Base-by-base conservation (phyloP, 192 early-diverging fungal genomes). In the Chytriomyces hyalinus region DNA sequence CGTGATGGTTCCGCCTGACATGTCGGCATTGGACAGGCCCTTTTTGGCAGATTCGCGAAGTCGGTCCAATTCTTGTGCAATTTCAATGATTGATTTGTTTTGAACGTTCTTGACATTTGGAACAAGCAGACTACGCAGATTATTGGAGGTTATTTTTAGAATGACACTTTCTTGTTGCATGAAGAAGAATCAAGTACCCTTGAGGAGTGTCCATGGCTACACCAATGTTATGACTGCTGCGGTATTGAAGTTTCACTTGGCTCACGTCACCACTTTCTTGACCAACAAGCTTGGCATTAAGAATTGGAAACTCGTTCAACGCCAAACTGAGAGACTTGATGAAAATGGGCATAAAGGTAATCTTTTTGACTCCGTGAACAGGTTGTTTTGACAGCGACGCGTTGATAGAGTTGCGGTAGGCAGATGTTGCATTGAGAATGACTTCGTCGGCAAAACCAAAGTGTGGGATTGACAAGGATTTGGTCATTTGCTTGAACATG, bases 171-270 rank as follows among this genome's bases (percentile, higher is more conserved):
- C 24, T 26, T 26, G 24, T 26, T 26, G 24, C 24, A 28, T 65
- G 26, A 43, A 45, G 50, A 53, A 22, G 49, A 60, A 76, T 17
- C 53, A n/a, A 82, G 70, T 48, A 87, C 87, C 97, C 97, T 68
- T 92, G 85, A 6, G 96, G 94, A n/a, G 96, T 97, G 79, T 99
- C 97, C 96, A 99, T 96, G 17, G 97, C 97, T 47, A 99, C 83
- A 51, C 95, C 93, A 77, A 99, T 93, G 83, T 99, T 97, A 81
- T 98, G 97, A 5, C 85, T 82, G 1, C 86, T 86, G 45, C 94
- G 87, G 81, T 93, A 97, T 70, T 84, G 84, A 51, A 99, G 74
- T 77, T 86, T 85, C 50, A 90, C 89, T 36, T 79, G 80, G 0
- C 78, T 80, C 6, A 70, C 80, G 13, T 81, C 79, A 4, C 84